These are phyloP conservation scores for Tarenaya hassleriana DNA, from an alignment of 345 rosid species.

Conservation along the genomic window DNA sequence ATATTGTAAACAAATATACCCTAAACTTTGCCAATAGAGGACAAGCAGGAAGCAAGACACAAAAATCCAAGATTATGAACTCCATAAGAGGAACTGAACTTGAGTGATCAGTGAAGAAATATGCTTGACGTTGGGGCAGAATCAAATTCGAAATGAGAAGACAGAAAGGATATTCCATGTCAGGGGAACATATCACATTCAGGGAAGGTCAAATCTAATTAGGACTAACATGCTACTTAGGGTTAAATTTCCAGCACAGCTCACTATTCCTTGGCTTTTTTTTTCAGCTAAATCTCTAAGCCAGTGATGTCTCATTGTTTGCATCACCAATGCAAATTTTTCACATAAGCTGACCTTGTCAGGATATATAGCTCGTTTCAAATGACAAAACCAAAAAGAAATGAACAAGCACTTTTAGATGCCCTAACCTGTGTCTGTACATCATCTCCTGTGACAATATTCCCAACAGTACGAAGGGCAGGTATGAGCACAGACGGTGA, in stretches of 20 bases:
- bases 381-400: too few species aligned
- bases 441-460: conserved; percentile 81
- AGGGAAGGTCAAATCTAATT: too few species aligned
- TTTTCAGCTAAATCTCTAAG: too few species aligned
- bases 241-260: too few species aligned
- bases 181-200: neutral
- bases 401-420: neutral
- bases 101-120: neutral
- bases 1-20: too few species aligned
- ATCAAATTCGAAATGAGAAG: too few species aligned
- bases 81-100: neutral
- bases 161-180: too few species aligned
- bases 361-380: too few species aligned
- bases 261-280: too few species aligned
- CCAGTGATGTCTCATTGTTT: conserved; percentile 7
- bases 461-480: conserved; percentile 84
- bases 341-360: conserved; percentile 4
- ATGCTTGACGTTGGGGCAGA: conserved; percentile 2
- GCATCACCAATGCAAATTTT: neutral
- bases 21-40: neutral
- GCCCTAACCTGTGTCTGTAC: conserved; percentile 65
- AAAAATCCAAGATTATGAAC: conserved; percentile 5
- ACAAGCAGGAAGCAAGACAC: neutral
- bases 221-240: too few species aligned
- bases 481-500: conserved; percentile 76